Evolutionary conservation across 129 eudicot species (phyloP), one percentile per base, ranked within the genome.

Genomic region (Arctium minus): DNA sequence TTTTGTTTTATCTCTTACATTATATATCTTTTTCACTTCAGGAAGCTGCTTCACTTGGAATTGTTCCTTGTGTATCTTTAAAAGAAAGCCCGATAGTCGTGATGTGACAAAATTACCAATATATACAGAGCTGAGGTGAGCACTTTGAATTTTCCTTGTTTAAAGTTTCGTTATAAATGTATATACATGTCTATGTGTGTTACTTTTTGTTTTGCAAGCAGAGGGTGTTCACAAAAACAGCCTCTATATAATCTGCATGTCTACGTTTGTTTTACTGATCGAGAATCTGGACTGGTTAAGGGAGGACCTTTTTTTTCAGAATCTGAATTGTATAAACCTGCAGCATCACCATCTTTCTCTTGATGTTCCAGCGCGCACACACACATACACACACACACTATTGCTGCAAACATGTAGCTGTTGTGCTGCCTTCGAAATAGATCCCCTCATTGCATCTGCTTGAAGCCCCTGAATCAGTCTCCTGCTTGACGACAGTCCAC

Each of bases 41-140:
- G 98, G 99, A 96, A 87, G 99, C 99, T 75, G 90, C 99, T 74
- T 96, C 98, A 74, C 96, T 90, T 86, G 99, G 98, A 87, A 90
- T 89, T 78, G 82, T 96, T 80, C 97, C 98, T 35, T 37, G 78
- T 46, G 88, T 88, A 12, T 92, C 97, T 37, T 79, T 93, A 17
- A 86, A 90, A 84, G 98, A 89, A 74, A 89, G 78, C 78, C 99
- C 97, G n/a, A 90, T 96, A 53, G 86, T 89, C 13, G 88, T 96
- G 98, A 96, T 88, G 89, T 80, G 60, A 92, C 86, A 48, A 84
- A 89, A 33, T 86, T 91, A 71, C 94, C 87, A 56, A 70, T 88
- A 75, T 88, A 90, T 81, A 77, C 88, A n/a, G n/a, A 40, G 97
- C 97, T 68, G 92, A 92, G 97, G 98, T 91, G 85, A 84, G 82